Evolutionary conservation across 2,329 filamentous ascomycete genomes (phyloP), one percentile per base, ranked within the genome.

Genomic region (Macrophomina pseudophaseolina): DNA sequence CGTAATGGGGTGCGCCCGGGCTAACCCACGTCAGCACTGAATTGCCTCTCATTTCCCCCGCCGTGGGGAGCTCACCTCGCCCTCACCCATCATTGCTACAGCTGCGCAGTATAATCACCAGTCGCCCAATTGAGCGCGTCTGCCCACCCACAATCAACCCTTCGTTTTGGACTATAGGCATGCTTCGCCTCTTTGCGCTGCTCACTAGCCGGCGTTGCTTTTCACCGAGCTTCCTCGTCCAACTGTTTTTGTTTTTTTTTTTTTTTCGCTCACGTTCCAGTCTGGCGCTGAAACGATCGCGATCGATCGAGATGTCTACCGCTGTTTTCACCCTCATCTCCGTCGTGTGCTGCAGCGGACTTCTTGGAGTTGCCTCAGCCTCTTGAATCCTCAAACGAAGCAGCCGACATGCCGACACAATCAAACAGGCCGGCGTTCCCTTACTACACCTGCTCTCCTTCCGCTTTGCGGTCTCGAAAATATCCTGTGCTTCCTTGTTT

Each of bases 251-350:
- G 33, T 16, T 56, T 23, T 23, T 56, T 23, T 23, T 32, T 53
- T 53, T 49, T 53, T 32, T 32, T 40, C 28, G 40, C 54, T 58
- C 54, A 28, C 38, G 52, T 32, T 23, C 32, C 58, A 49, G 23
- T n/a, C 12, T 18, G 23, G 40, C 56, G 56, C 56, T 46, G 40
- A 46, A 46, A 18, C 58, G 58, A 62, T 62, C 58, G 58, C 42
- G 58, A 62, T 62, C 58, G 58, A 49, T 62, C 58, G 58, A 48
- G 56, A 60, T 60, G 56, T n/a, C 56, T 38, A 48, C 48, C 56
- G 42, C 56, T 62, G 44, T 28, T 49, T 60, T 62, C 32, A 6
- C 9, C 58, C 30, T 62, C 58, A 62, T 62, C 58, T 62, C 58
- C 58, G 58, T 49, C 44, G 58, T 30, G 42, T 49, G 56, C 28